phyloP scores from a whole-genome alignment of 2,329 filamentous ascomycete genomes.

The Microcyclospora tardicrescens region DNA sequence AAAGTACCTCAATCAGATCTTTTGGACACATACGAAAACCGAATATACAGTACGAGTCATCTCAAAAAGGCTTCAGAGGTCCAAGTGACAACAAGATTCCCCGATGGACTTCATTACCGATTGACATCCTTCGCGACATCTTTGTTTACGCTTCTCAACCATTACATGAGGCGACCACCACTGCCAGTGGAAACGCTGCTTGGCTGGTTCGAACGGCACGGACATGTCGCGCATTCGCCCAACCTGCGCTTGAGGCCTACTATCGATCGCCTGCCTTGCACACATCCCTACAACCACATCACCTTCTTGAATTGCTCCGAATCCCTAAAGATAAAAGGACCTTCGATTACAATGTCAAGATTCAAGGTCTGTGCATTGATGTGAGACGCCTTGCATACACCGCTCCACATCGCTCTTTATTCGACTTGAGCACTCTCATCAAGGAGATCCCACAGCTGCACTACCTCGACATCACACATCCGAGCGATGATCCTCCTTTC shows the following conservation, averaged over 20 bases:
- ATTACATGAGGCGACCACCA: constrained; percentile 10
- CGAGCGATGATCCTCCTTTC: constrained; percentile 55
- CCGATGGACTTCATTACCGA: constrained; percentile 22
- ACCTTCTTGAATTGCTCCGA: constrained; percentile 19
- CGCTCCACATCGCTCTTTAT: constrained; percentile 39
- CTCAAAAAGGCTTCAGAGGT: constrained; percentile 14
- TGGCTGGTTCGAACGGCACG: constrained; percentile 23
- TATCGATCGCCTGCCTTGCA: constrained; percentile 21
- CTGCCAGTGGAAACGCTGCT: constrained; percentile 12
- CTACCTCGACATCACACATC: constrained; percentile 59
- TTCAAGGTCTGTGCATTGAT: constrained; percentile 58
- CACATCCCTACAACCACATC: constrained; percentile 18
- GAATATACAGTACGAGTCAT: background rate
- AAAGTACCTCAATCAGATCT: background rate
- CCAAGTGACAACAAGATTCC: constrained; percentile 22
- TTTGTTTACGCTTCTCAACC: constrained; percentile 22
- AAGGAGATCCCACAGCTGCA: constrained; percentile 52
- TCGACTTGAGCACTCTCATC: constrained; percentile 48
- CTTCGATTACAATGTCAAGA: constrained; percentile 55
- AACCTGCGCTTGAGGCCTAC: constrained; percentile 25
- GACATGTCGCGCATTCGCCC: constrained; percentile 22
- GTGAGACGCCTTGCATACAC: constrained; percentile 45
- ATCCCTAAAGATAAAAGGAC: constrained; percentile 15
- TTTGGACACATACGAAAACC: background rate
- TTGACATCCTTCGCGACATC: constrained; percentile 22